These are phyloP conservation scores for Acrasis kona DNA, from an alignment of 78 protist genomes.

Conservation along the genomic window DNA sequence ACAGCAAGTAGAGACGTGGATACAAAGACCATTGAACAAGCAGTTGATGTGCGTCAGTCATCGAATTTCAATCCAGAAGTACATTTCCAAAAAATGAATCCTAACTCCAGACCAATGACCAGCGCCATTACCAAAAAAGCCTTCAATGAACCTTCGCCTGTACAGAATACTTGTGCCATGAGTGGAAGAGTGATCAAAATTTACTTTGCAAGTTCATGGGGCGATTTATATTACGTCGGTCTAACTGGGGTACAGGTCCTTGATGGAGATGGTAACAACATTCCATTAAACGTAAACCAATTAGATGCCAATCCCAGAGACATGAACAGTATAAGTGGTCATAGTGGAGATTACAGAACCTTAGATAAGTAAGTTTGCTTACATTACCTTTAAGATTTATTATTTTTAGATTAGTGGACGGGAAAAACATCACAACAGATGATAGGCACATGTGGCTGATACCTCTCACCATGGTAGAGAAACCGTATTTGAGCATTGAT, in stretches of 20 bases:
- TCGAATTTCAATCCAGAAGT: no score
- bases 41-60: no score
- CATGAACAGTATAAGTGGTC: constrained; percentile 33
- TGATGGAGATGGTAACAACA: constrained; percentile 8
- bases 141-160: no score
- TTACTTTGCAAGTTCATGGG: constrained; percentile 27
- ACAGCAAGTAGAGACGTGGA: no score
- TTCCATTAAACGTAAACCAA: background rate
- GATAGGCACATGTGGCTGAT: constrained; percentile 71
- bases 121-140: no score
- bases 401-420: constrained; percentile 45
- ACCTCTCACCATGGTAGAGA: constrained; percentile 46
- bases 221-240: constrained; percentile 38
- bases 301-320: constrained; percentile 45
- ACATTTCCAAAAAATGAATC: no score
- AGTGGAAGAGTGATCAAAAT: constrained; percentile 1
- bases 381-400: no score
- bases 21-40: no score
- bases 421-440: constrained; percentile 54
- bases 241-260: constrained; percentile 21
- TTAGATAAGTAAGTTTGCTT: no score
- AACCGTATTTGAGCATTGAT: constrained; percentile 19
- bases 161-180: no score
- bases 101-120: no score
- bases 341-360: no score